Conservation (phyloP, 2,329 filamentous ascomycete genomes). For the Spiromastix sp. region DNA sequence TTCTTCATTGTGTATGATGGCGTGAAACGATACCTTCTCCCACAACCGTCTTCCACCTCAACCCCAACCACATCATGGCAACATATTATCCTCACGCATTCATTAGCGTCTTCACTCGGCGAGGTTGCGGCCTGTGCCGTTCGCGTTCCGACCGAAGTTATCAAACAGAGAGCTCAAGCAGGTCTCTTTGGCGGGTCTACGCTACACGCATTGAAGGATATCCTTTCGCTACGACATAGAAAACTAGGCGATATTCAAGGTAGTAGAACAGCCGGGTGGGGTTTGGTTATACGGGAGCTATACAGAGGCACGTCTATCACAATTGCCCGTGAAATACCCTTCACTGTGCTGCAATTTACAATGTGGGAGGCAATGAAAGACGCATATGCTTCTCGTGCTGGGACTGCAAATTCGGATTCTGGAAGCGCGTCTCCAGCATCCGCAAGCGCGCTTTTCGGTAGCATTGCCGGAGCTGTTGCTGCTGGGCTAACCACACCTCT, state of each 20-base stretch:
- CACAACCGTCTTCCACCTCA: slow-evolving; percentile 14
- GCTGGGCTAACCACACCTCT: slow-evolving; percentile 84
- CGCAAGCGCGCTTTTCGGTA: slow-evolving; percentile 80
- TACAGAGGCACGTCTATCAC: slow-evolving; percentile 91
- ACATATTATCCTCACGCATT: slow-evolving; percentile 50
- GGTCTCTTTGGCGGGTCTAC: slow-evolving; percentile 65
- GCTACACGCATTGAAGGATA: slow-evolving; percentile 56
- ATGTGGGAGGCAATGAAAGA: slow-evolving; percentile 89
- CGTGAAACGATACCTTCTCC: slow-evolving; percentile 48
- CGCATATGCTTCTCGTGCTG: slow-evolving; percentile 36
- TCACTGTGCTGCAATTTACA: slow-evolving; percentile 94
- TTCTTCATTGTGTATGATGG: slow-evolving; percentile 95
- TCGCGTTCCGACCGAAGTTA: slow-evolving; percentile 86
- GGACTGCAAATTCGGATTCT: slow-evolving; percentile 16
- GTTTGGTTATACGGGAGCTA: slow-evolving; percentile 65
- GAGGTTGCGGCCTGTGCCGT: slow-evolving; percentile 89
- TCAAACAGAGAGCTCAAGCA: slow-evolving; percentile 94
- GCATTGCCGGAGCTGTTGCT: slow-evolving; percentile 70
- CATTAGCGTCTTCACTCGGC: slow-evolving; percentile 73
- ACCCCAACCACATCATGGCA: slow-evolving; percentile 23
- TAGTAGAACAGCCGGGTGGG: slow-evolving; percentile 20
- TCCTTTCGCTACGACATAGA: slow-evolving; percentile 47
- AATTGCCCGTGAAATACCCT: slow-evolving; percentile 89
- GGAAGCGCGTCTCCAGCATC: slow-evolving; percentile 41
- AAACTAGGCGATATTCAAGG: too few species aligned